Evolutionary conservation across 306 rosid genomes (phyloP).

Genomic region (Prinsepia uniflora): DNA sequence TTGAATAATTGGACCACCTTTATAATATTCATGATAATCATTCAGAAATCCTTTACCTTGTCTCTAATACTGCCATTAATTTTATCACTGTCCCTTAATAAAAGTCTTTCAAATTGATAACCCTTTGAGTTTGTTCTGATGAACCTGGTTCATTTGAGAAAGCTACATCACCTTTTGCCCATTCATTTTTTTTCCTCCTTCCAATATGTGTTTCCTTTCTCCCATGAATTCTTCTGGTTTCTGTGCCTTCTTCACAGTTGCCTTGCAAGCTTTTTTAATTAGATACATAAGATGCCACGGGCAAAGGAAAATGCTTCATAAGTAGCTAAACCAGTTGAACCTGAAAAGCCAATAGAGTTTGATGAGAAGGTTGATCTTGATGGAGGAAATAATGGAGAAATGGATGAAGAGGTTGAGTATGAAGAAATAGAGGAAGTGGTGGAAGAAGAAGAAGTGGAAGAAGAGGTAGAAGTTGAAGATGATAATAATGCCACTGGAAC

Average conservation of each 20-base stretch:
- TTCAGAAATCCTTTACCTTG: conserved; percentile 36
- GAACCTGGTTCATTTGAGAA: conserved; percentile 50
- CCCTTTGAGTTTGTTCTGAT: conserved; percentile 53
- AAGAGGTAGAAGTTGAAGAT: conserved; percentile 56
- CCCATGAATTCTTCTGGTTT: conserved; percentile 98
- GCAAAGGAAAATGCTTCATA: conserved; percentile 63
- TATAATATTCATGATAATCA: conserved; percentile 34
- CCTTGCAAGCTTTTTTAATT: conserved; percentile 76
- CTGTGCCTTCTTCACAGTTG: conserved; percentile 97
- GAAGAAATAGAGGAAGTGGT: conserved; percentile 50
- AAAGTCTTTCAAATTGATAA: conserved; percentile 40
- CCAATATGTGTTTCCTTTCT: conserved; percentile 75
- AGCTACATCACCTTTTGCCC: conserved; percentile 64
- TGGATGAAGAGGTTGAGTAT: conserved; percentile 67
- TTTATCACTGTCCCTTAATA: conserved; percentile 47
- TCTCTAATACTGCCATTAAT: conserved; percentile 46
- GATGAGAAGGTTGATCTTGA: conserved; percentile 74
- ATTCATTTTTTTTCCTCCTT: conserved; percentile 74
- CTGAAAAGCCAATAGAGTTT: conserved; percentile 61
- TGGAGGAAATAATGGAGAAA: conserved; percentile 76
- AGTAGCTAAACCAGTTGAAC: conserved; percentile 51
- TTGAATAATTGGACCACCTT: conserved; percentile 43
- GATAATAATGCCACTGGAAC: conserved; percentile 19
- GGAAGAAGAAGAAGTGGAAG: conserved; percentile 54
- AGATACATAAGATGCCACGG: conserved; percentile 78